Percentiles rank a stretch among this genome's conserved stretches.
Conservation (phyloP, 1,284 basidiomycete species). For the Ustilago curta region DNA sequence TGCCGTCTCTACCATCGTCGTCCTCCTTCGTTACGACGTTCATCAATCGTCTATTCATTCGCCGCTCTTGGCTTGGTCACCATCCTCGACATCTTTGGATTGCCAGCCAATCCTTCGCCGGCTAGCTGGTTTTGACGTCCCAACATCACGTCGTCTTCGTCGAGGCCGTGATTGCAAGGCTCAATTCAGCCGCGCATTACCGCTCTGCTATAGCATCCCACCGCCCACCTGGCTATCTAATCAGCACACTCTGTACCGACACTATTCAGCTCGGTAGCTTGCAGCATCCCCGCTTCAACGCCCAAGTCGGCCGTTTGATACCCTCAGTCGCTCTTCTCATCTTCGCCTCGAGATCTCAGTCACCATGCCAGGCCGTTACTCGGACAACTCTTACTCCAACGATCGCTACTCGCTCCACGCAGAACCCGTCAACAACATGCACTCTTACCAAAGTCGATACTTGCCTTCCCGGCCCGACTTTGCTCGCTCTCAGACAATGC, state of each 20-base stretch:
- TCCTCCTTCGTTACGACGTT: slow-evolving; percentile 23
- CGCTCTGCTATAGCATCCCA: neutral
- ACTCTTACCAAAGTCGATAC: slow-evolving; percentile 22
- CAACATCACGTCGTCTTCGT: slow-evolving; percentile 12
- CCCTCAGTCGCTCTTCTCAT: neutral
- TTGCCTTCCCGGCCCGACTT: slow-evolving; percentile 32
- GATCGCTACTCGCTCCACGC: slow-evolving; percentile 29
- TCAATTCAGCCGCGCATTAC: slow-evolving; percentile 39
- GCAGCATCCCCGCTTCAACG: neutral
- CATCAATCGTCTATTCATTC: neutral
- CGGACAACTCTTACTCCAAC: slow-evolving; percentile 22
- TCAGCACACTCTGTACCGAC: neutral
- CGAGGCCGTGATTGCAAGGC: slow-evolving; percentile 12
- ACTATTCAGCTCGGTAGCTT: neutral
- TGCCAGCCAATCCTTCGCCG: slow-evolving; percentile 1
- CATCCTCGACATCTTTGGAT: neutral
- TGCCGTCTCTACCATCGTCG: slow-evolving; percentile 10
- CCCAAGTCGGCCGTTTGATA: neutral
- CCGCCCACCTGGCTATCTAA: neutral
- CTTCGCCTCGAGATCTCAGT: neutral
- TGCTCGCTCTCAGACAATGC: slow-evolving; percentile 39
- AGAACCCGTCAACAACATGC: slow-evolving; percentile 24
- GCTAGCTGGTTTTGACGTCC: neutral
- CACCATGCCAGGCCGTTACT: slow-evolving; percentile 29
- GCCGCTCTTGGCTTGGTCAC: slow-evolving; percentile 4